Conservation (phyloP, 441 rosid species). For the Rhodomyrtus psidioides region DNA sequence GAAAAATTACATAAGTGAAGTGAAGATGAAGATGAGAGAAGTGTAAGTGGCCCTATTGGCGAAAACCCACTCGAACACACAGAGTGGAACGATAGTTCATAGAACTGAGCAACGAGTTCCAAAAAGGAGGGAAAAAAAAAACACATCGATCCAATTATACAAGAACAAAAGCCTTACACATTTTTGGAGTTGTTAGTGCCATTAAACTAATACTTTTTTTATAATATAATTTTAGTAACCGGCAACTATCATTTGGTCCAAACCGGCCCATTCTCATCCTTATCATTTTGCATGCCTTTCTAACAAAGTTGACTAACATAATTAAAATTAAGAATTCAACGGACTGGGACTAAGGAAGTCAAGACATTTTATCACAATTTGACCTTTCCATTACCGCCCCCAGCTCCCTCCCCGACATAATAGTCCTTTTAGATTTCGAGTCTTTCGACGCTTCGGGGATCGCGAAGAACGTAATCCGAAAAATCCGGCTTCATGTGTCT, state of each 20-base stretch:
- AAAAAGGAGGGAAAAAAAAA: background rate
- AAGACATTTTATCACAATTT: background rate
- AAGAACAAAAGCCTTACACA: background rate
- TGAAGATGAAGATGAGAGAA: background rate
- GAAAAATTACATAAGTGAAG: background rate
- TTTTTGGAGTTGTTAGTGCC: background rate
- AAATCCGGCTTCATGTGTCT: background rate
- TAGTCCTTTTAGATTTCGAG: background rate
- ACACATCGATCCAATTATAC: background rate
- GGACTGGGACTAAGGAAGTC: background rate
- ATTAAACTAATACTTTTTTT: background rate
- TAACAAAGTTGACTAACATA: background rate
- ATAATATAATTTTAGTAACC: background rate
- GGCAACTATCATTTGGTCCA: background rate
- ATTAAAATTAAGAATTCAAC: background rate
- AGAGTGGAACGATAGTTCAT: background rate
- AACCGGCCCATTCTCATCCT: background rate
- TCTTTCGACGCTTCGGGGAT: background rate
- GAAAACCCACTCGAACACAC: background rate
- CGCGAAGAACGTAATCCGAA: background rate
- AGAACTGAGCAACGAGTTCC: background rate
- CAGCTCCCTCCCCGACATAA: background rate
- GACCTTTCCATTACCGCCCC: background rate
- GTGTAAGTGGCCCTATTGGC: background rate
- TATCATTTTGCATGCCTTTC: background rate